Evolutionary conservation across 1,139 yeast genomes (phyloP), one percentile per base, ranked within the genome.

Genomic region (Yamadazyma triangularis): DNA sequence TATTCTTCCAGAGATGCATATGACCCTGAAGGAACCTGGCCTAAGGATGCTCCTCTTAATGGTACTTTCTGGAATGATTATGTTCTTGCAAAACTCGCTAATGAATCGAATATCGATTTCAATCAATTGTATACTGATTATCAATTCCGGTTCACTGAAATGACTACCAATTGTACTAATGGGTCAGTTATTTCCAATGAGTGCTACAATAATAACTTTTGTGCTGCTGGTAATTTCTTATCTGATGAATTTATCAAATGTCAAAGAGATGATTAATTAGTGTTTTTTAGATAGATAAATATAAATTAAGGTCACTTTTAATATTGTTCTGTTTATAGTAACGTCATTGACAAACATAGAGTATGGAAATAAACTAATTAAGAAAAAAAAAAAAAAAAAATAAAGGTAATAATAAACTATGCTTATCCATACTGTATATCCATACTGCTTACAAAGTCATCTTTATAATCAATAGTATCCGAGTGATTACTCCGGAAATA

Each of bases 61-160:
- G 81, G 72, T 23, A 68, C 78, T 10, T 77, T 74, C 59, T 76
- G 81, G 81, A 70, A 76, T 41, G 45, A 48, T 22, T 54, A 48
- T 31, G 68, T 65, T 21, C 58, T 62, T 23, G 35, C 47, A 38
- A 59, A 49, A 47, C 64, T 58, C 35, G 47, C 48, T 38, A 45
- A 34, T 22, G 13, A 13, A 11, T 25, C 33, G 8, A 18, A 34
- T 16, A 31, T 34, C 20, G 60, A 50, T 3, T 58, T 62, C 46
- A 65, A 75, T 36, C 79, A 73, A 36, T 40, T 29, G 14, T 79
- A 71, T 50, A 55, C 70, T 23, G 57, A 65, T 32, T 55, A 55
- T 32, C 68, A 75, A 32, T 70, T 64, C 51, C 67, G 87, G 47
- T 54, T 56, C 38, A 70, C 82, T 25, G 82, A 83, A 16, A 58